Evolutionary conservation across 352 stramenopile genomes (phyloP).

Genomic region (Pythium vanterpoolii): DNA sequence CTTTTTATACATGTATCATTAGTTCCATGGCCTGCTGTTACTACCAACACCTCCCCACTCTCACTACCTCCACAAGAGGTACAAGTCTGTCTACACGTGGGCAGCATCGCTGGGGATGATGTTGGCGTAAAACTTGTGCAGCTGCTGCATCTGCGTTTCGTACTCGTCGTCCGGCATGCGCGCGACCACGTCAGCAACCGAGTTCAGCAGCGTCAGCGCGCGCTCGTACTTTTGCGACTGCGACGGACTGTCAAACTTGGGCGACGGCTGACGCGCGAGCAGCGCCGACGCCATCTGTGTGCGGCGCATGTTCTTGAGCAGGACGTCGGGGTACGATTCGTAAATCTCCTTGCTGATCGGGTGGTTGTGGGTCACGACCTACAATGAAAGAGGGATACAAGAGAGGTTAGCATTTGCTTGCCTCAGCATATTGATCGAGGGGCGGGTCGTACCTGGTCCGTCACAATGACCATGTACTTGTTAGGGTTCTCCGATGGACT

Average conservation of each 20-base stretch:
- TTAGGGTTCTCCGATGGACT: conserved; percentile 71
- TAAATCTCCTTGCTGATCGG: conserved; percentile 84
- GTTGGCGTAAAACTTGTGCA: conserved; percentile 76
- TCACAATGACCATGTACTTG: conserved; percentile 89
- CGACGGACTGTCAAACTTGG: conserved; percentile 71
- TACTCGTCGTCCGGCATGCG: conserved; percentile 68
- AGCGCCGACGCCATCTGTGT: conserved; percentile 65
- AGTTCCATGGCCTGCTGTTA: not conserved
- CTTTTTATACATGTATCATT: too few relatives aligned
- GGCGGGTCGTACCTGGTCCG: conserved; percentile 54
- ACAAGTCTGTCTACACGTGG: conserved; percentile 45
- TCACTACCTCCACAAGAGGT: not conserved
- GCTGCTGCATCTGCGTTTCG: conserved; percentile 62
- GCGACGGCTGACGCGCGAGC: conserved; percentile 57
- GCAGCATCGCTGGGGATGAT: conserved; percentile 44
- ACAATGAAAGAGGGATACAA: too few relatives aligned
- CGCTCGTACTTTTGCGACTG: conserved; percentile 83
- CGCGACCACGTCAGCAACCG: conserved; percentile 73
- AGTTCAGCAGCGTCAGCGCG: conserved; percentile 54
- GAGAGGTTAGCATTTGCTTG: not conserved
- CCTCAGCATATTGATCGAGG: not conserved
- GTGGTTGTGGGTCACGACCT: conserved; percentile 86
- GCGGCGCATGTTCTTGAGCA: conserved; percentile 82
- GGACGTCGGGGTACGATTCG: conserved; percentile 78
- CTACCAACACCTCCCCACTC: not conserved